Base-by-base conservation (phyloP, 108 stramenopile genomes). In the Cyclotella atomus region DNA sequence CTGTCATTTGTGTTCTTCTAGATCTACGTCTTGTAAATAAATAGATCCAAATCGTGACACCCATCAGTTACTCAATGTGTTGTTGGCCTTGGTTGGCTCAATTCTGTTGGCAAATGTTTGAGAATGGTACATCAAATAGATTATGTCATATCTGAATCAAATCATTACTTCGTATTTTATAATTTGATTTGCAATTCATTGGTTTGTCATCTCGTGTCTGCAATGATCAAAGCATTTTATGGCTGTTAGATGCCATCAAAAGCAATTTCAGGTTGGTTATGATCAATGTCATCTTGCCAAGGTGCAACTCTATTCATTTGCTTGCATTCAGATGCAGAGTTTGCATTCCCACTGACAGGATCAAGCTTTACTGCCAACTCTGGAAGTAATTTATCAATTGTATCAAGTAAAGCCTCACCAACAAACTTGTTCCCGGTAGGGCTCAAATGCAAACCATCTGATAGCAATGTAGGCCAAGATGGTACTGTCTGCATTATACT, bases 231-330 rank as follows among this genome's bases (percentile, higher is more conserved):
- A 49, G 9, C 17, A 49, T 9, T 9, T 7, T 7, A 41, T 9
- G 12, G 38, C 12, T 9, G 38, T 41, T 49, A n/a, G n/a, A 49
- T 49, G 9, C 24, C n/a, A n/a, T 68, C 53, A 73, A 93, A 94
- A 12, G 89, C 77, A 65, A 73, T 65, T 5, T 73, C 74, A 20
- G 73, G 78, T 50, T 90, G 36, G 10, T 44, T 59, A 45, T 74
- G 81, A 81, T 92, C 84, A 70, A 94, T 89, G 50, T 91, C 83
- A 75, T 94, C 91, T 71, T 91, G 89, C 78, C 88, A 94, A 33
- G 91, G 91, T 3, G 87, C 82, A 21, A 72, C 57, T 20, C 65
- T 71, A 21, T 20, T 43, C 4, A 81, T 71, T 20, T 85, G 70
- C 17, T 61, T 41, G 65, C 91, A 91, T 32, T 50, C 57, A 2